phyloP scores from a whole-genome alignment of 1,284 basidiomycete species.

The Peniophora sp. region DNA sequence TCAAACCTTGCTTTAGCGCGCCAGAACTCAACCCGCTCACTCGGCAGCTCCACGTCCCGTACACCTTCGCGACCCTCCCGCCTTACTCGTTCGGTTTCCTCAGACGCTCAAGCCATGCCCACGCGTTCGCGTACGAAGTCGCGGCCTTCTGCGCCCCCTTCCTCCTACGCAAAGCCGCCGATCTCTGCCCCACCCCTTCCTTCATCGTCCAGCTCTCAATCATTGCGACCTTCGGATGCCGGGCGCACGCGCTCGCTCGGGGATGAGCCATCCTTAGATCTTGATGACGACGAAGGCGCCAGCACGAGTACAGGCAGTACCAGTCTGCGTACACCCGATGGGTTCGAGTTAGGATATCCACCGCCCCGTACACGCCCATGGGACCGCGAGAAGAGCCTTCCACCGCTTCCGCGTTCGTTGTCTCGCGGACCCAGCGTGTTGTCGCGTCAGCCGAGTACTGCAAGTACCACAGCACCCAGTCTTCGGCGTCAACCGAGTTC shows the following conservation, averaged over 20 bases:
- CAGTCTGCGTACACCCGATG: conserved; percentile 34
- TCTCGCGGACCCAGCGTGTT: neutral
- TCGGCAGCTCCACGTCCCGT: conserved; percentile 11
- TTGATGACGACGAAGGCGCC: conserved; percentile 8
- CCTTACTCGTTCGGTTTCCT: conserved; percentile 24
- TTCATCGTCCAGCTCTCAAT: conserved; percentile 6
- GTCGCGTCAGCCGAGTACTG: conserved; percentile 7
- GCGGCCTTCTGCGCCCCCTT: neutral
- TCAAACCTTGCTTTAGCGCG: conserved; percentile 45
- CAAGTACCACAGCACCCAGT: neutral
- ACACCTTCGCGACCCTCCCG: conserved; percentile 14
- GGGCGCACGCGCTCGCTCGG: neutral
- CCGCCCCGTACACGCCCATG: conserved; percentile 1
- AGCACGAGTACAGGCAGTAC: conserved; percentile 36
- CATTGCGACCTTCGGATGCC: neutral
- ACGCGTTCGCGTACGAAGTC: neutral
- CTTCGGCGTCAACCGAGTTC: neutral
- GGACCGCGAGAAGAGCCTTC: conserved; percentile 17
- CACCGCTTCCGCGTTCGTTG: conserved; percentile 7
- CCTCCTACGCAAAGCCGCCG: conserved; percentile 2
- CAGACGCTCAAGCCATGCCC: conserved; percentile 7
- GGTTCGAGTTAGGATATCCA: conserved; percentile 3
- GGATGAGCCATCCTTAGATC: conserved; percentile 1
- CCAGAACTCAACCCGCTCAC: conserved; percentile 23
- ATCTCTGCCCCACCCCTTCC: conserved; percentile 6